Conservation (phyloP, 179 eudicot genomes). For the Nepenthes alata region DNA sequence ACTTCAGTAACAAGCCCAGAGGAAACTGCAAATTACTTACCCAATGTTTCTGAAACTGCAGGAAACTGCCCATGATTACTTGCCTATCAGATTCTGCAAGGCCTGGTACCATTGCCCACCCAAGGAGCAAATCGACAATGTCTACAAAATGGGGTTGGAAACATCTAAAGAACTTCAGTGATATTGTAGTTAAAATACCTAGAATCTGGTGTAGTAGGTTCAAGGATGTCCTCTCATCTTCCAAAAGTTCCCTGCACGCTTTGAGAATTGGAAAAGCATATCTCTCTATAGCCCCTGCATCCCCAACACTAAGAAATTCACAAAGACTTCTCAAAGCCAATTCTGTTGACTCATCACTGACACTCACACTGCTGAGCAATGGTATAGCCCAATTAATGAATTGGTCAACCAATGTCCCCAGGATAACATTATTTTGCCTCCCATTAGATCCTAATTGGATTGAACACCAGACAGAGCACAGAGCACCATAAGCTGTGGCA, state of each 20-base stretch:
- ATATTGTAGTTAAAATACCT: slow-evolving; percentile 60
- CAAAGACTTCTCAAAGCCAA: slow-evolving; percentile 71
- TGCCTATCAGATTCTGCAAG: slow-evolving; percentile 67
- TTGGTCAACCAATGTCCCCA: slow-evolving; percentile 56
- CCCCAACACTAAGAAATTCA: slow-evolving; percentile 79
- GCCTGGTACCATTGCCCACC: slow-evolving; percentile 97
- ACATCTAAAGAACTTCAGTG: slow-evolving; percentile 70
- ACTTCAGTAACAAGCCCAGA: slow-evolving; percentile 66
- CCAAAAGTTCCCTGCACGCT: slow-evolving; percentile 85
- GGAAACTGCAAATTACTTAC: slow-evolving; percentile 78
- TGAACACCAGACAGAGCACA: slow-evolving; percentile 66
- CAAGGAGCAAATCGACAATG: slow-evolving; percentile 95
- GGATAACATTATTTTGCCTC: slow-evolving; percentile 60
- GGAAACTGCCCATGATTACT: slow-evolving; percentile 70
- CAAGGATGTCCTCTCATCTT: slow-evolving; percentile 92
- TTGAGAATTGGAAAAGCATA: slow-evolving; percentile 75
- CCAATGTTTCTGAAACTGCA: slow-evolving; percentile 99
- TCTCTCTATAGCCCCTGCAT: slow-evolving; percentile 64
- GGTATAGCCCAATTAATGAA: slow-evolving; percentile 87
- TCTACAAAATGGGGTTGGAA: slow-evolving; percentile 95
- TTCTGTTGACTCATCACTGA: slow-evolving; percentile 43
- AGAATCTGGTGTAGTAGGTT: slow-evolving; percentile 60
- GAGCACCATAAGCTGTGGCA: slow-evolving; percentile 84
- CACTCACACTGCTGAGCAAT: slow-evolving; percentile 34
- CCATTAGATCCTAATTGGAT: slow-evolving; percentile 51